A percentile compares a stretch with the other conserved stretches of the same genome.
phyloP scores from a whole-genome alignment of 2,329 filamentous ascomycete species.

The Aspergillus ustus region DNA sequence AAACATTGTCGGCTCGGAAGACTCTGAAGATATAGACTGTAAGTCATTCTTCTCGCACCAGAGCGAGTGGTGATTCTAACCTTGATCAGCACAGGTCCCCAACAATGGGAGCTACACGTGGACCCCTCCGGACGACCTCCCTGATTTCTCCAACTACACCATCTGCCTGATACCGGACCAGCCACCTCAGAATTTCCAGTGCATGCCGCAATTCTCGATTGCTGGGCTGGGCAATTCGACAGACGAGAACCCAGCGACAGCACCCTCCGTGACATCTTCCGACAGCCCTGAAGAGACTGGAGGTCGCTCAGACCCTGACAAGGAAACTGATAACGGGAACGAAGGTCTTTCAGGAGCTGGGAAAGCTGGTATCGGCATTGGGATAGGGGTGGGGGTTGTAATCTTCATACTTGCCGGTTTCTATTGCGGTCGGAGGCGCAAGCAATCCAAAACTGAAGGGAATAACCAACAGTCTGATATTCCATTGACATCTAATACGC shows the following conservation, averaged over 20 bases:
- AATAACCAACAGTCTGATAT: background rate
- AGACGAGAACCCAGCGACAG: background rate
- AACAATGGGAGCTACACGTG: background rate
- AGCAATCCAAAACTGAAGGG: background rate
- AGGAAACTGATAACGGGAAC: background rate
- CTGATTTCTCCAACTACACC: background rate
- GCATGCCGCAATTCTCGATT: background rate
- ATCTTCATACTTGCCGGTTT: background rate
- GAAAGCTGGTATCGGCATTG: background rate
- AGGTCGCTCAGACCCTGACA: background rate
- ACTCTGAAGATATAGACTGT: background rate
- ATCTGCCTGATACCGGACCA: constrained; percentile 2
- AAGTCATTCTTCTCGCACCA: background rate
- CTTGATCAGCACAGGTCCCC: background rate
- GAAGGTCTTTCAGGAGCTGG: background rate
- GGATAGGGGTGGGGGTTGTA: background rate
- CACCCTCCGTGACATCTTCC: background rate
- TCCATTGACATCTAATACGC: background rate
- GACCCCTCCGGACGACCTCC: background rate
- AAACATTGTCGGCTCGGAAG: background rate
- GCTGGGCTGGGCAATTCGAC: background rate
- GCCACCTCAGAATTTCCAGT: background rate
- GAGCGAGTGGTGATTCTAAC: background rate
- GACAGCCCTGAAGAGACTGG: background rate
- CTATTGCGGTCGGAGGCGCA: background rate